Evolutionary conservation across 768 basidiomycete species (phyloP).

Genomic region (Lactarius evosmus): DNA sequence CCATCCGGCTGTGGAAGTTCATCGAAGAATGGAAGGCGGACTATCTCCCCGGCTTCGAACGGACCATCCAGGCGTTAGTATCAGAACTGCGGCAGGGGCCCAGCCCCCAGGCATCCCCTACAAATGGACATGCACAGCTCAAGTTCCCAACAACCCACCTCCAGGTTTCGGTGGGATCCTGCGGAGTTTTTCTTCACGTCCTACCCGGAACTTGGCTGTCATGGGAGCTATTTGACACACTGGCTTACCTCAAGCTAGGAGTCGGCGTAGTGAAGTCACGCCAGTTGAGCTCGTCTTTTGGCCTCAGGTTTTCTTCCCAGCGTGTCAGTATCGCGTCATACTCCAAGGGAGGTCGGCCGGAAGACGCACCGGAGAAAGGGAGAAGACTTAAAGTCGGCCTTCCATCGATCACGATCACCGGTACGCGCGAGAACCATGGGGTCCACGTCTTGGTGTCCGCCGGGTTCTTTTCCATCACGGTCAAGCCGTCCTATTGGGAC

Average conservation of each 20-base stretch:
- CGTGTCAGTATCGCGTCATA: conserved; percentile 55
- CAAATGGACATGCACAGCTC: neutral
- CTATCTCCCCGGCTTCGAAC: conserved; percentile 72
- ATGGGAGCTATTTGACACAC: conserved; percentile 57
- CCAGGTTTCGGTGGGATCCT: conserved; percentile 48
- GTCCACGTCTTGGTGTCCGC: conserved; percentile 58
- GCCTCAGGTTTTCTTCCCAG: conserved; percentile 62
- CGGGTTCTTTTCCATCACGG: conserved; percentile 65
- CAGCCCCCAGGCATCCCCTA: conserved; percentile 8
- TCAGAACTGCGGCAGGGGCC: conserved; percentile 52
- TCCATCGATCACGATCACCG: conserved; percentile 63
- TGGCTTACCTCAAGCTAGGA: conserved; percentile 42
- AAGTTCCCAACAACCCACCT: conserved; percentile 41
- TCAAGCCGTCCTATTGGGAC: conserved; percentile 84
- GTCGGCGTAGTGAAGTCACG: conserved; percentile 37
- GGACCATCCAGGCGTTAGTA: conserved; percentile 59
- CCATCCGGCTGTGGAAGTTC: conserved; percentile 72
- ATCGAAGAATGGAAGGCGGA: conserved; percentile 80
- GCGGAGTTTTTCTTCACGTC: conserved; percentile 68
- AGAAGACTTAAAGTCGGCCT: conserved; percentile 61
- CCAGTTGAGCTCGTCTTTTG: conserved; percentile 48
- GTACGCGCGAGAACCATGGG: conserved; percentile 47
- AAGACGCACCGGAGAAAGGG: conserved; percentile 36
- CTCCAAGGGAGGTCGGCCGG: conserved; percentile 31
- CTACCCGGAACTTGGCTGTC: conserved; percentile 89